Evolutionary conservation across 2,329 filamentous ascomycete species (phyloP).

Genomic region (Verruconis gallopava): DNA sequence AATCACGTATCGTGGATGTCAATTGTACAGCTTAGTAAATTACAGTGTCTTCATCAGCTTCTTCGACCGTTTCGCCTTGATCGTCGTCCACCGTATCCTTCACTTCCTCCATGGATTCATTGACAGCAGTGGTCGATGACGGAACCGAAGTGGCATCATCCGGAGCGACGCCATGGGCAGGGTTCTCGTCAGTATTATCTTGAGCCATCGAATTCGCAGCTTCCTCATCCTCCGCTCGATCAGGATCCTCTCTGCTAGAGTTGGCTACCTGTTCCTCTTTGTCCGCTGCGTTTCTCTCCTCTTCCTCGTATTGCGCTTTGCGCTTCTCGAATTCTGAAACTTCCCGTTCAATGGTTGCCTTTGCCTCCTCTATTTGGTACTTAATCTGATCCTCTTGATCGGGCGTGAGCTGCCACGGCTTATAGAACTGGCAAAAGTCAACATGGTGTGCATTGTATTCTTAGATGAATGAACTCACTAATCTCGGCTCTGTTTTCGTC

Average conservation of each 20-base stretch:
- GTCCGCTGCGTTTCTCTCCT: neutral
- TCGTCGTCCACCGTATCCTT: constrained; percentile 11
- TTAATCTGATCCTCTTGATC: constrained; percentile 60
- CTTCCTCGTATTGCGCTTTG: constrained; percentile 15
- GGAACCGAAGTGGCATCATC: constrained; percentile 21
- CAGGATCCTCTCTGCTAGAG: neutral
- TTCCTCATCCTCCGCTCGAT: neutral
- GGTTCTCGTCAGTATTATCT: neutral
- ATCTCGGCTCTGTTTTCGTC: constrained; percentile 56
- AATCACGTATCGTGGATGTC: too few species aligned
- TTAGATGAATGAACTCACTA: constrained; percentile 45
- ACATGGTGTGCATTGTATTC: neutral
- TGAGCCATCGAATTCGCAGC: neutral
- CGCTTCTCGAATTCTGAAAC: constrained; percentile 45
- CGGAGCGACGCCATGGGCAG: constrained; percentile 15
- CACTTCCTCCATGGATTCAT: constrained; percentile 3
- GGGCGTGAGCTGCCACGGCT: constrained; percentile 62
- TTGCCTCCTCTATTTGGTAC: constrained; percentile 53
- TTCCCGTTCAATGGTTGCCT: constrained; percentile 53
- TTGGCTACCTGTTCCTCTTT: neutral
- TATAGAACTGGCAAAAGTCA: constrained; percentile 55
- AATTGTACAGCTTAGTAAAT: constrained; percentile 77
- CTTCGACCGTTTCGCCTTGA: constrained; percentile 60
- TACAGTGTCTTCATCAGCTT: constrained; percentile 79
- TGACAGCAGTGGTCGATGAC: constrained; percentile 10